Conservation (phyloP, 345 rosid species). For the Brassica nigra region DNA sequence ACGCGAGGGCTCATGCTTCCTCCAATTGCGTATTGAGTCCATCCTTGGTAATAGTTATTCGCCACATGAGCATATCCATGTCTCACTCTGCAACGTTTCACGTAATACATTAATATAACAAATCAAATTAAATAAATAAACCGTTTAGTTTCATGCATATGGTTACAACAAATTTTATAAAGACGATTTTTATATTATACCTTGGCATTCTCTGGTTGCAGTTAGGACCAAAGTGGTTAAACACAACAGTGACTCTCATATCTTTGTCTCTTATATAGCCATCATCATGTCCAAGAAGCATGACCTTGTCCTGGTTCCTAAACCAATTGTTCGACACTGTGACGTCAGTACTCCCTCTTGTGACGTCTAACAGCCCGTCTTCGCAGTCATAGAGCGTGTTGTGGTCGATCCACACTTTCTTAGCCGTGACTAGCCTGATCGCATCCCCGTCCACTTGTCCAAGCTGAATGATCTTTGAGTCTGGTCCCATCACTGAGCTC, state of each 20-base stretch:
- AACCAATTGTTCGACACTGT: constrained; percentile 8
- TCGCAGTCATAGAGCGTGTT: constrained; percentile 9
- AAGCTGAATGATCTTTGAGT: not conserved
- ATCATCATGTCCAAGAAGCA: constrained; percentile 19
- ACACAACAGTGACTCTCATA: constrained; percentile 13
- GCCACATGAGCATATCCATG: constrained; percentile 16
- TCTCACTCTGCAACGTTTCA: not conserved
- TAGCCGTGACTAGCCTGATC: not conserved
- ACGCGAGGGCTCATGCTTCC: constrained; percentile 15
- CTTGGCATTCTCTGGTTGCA: constrained; percentile 21
- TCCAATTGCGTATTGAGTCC: constrained; percentile 3
- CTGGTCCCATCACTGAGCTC: constrained; percentile 6
- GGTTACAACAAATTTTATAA: not conserved
- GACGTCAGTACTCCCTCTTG: constrained; percentile 2
- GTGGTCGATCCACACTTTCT: constrained; percentile 16
- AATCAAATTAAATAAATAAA: not conserved
- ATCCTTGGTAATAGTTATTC: constrained; percentile 9
- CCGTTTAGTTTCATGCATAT: not conserved
- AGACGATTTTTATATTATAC: not conserved
- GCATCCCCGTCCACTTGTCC: constrained; percentile 8
- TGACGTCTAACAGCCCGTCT: constrained; percentile 9
- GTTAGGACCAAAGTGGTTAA: constrained; percentile 13
- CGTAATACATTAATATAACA: not conserved
- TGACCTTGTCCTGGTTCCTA: constrained; percentile 22
- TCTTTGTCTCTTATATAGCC: not conserved